These are phyloP conservation scores for Skeletonema grethae DNA, from an alignment of 108 stramenopile genomes.

Conservation along the genomic window DNA sequence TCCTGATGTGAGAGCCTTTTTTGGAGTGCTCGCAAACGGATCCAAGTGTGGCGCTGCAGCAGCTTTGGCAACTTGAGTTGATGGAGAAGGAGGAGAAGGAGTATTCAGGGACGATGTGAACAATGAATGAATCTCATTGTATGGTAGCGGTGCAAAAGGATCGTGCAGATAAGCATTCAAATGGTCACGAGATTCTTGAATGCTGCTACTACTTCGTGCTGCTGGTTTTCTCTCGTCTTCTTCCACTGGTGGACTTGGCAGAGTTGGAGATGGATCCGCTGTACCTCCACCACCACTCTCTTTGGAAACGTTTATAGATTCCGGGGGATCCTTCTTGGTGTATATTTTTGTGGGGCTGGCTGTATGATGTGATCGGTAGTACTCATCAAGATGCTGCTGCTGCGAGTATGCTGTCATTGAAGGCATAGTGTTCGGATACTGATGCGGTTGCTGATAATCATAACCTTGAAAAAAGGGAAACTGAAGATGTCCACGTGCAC, in stretches of 20 bases:
- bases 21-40: neutral
- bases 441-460: neutral
- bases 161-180: slow-evolving; percentile 7
- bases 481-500: slow-evolving; percentile 8
- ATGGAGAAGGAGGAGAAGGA: slow-evolving; percentile 10
- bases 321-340: slow-evolving; percentile 23
- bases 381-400: neutral
- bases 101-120: neutral
- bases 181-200: neutral
- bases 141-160: slow-evolving; percentile 35
- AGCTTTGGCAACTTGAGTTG: neutral
- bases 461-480: neutral
- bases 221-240: slow-evolving; percentile 52
- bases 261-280: slow-evolving; percentile 8
- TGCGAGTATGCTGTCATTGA: neutral
- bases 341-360: slow-evolving; percentile 18
- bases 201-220: slow-evolving; percentile 7
- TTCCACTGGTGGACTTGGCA: slow-evolving; percentile 11
- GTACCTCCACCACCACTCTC: neutral
- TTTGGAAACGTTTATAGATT: slow-evolving; percentile 3
- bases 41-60: neutral
- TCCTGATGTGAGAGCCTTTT: neutral
- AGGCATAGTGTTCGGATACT: neutral
- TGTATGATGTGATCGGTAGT: neutral
- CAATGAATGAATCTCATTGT: slow-evolving; percentile 6